Conservation (phyloP, 2,329 filamentous ascomycete species). For the Paecilomyces sp. region DNA sequence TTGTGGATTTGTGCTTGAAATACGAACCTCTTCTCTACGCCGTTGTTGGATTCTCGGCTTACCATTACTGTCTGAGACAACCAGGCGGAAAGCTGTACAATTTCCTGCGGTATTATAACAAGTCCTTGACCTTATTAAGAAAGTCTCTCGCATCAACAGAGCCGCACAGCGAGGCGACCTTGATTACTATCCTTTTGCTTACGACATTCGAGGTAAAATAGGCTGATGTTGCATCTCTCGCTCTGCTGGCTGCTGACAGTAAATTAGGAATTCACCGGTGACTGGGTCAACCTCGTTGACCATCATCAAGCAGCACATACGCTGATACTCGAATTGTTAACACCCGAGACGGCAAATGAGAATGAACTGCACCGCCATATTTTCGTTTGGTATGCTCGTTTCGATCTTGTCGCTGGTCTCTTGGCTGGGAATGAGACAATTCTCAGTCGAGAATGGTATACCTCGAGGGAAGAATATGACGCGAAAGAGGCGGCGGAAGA, state of each 20-base stretch:
- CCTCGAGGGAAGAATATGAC: slow-evolving; percentile 56
- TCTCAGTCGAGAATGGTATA: slow-evolving; percentile 73
- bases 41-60: slow-evolving; percentile 79
- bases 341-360: slow-evolving; percentile 65
- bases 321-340: slow-evolving; percentile 71
- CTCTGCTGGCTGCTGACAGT: slow-evolving; percentile 8
- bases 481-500: slow-evolving; percentile 50
- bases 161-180: slow-evolving; percentile 63
- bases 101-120: slow-evolving; percentile 87
- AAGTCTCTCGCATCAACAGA: slow-evolving; percentile 63
- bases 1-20: slow-evolving; percentile 65
- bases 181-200: slow-evolving; percentile 83
- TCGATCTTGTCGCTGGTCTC: slow-evolving; percentile 77
- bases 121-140: slow-evolving; percentile 71
- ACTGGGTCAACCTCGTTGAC: slow-evolving; percentile 89
- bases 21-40: slow-evolving; percentile 81
- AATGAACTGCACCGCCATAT: slow-evolving; percentile 65
- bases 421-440: slow-evolving; percentile 71
- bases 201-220: slow-evolving; percentile 78
- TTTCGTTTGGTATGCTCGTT: slow-evolving; percentile 82
- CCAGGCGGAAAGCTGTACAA: slow-evolving; percentile 67
- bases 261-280: slow-evolving; percentile 78
- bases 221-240: slow-evolving; percentile 2
- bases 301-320: slow-evolving; percentile 86
- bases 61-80: slow-evolving; percentile 68